Conservation (phyloP, 768 basidiomycete species). For the Mycena albidolilacea region DNA sequence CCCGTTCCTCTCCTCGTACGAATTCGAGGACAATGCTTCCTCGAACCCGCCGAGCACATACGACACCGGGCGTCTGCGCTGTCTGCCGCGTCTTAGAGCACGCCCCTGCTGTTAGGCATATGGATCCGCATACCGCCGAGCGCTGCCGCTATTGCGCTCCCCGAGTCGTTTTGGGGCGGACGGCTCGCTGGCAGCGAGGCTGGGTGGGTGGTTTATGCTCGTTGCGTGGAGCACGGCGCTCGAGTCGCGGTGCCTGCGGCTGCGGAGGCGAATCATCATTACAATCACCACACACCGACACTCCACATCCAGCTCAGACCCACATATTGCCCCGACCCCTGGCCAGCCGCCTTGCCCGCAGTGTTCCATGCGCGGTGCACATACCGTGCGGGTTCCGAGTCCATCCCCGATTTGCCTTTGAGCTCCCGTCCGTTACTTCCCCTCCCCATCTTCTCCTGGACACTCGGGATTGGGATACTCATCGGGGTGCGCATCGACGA, state of each 20-base stretch:
- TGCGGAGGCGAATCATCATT: slow-evolving; percentile 8
- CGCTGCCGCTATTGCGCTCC: slow-evolving; percentile 8
- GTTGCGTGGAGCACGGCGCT: too few relatives aligned
- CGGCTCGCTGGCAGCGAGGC: slow-evolving; percentile 5
- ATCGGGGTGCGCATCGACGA: slow-evolving; percentile 2
- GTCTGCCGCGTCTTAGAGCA: not conserved
- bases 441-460: slow-evolving; percentile 3
- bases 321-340: slow-evolving; percentile 6
- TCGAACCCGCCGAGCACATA: slow-evolving; percentile 4
- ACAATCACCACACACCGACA: slow-evolving; percentile 5
- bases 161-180: slow-evolving; percentile 11
- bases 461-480: slow-evolving; percentile 5
- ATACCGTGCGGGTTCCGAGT: not conserved
- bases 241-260: too few relatives aligned
- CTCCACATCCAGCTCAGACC: slow-evolving; percentile 10
- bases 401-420: slow-evolving; percentile 4
- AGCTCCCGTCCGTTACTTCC: not conserved
- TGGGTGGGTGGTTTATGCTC: too few relatives aligned
- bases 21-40: slow-evolving; percentile 4
- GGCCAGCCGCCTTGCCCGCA: slow-evolving; percentile 7
- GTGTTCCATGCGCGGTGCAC: slow-evolving; percentile 3
- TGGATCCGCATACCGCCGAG: slow-evolving; percentile 4
- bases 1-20: slow-evolving; percentile 9
- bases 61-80: not conserved
- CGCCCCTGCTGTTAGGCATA: not conserved